Evolutionary conservation across 2,329 filamentous ascomycete genomes (phyloP), one percentile per base, ranked within the genome.

Genomic region (Alternaria sp.): DNA sequence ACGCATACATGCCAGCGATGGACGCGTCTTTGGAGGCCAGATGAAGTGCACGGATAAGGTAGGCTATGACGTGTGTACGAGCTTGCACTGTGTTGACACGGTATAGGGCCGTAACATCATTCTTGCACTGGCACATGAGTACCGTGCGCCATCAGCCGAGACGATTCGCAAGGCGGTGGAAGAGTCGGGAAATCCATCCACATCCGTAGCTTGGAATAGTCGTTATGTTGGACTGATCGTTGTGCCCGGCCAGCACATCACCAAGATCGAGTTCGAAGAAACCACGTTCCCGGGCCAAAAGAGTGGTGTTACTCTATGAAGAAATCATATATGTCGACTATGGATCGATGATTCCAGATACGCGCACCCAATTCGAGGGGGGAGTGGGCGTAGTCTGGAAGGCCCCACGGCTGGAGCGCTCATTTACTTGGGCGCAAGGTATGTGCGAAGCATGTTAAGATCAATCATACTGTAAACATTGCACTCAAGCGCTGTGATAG

Each of bases 21-120:
- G 87, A 16, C 92, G 95, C 62, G 89, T 97, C 78, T 99, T 98
- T 79, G 88, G 93, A 57, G 95, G 95, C 20, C 86, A 89, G 65
- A 92, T 99, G 81, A 97, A 96, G 80, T 99, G 95, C 82, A 97
- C 94, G 30, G 95, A 99, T 82, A 89, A 91, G 61, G 93, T 96
- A 52, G 86, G 84, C 16, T 3, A 40, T 41, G 34, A 40, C 36
- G 36, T 16, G 36, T 52, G 11, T n/a, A 41, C 9, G 18, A 34
- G 34, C 7, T 41, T 27, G 5, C 27, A 32, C 12, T 32, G 16
- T 30, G 9, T 46, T 64, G 30, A 64, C 58, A 52, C 34, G 43
- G 4, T 43, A 6, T 69, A 97, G 93, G 92, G 97, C 64, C 88
- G 87, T 71, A 97, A 99, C 74, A 86, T 98, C 66, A 92, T 99